Evolutionary conservation across 1,284 basidiomycete species (phyloP).

Genomic region (Schizophyllum commune): DNA sequence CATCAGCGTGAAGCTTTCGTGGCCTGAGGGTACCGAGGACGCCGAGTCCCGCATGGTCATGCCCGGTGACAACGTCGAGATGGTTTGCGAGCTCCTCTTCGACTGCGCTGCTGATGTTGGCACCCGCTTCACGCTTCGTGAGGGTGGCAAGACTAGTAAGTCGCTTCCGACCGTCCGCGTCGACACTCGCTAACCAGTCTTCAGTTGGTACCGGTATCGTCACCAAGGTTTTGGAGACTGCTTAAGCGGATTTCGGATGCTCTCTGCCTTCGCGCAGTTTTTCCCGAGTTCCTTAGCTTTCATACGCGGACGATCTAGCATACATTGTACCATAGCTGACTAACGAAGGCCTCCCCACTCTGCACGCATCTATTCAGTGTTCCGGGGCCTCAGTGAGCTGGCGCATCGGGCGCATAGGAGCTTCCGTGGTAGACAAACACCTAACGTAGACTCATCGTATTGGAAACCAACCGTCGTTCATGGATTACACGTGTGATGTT

Average conservation of each 20-base stretch:
- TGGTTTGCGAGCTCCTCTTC: constrained; percentile 79
- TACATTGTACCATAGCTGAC: neutral
- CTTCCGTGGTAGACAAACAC: neutral
- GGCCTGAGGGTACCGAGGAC: constrained; percentile 77
- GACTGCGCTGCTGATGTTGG: constrained; percentile 92
- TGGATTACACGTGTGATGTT: neutral
- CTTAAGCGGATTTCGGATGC: constrained; percentile 7
- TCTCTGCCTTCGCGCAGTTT: too few relatives aligned
- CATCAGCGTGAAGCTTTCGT: constrained; percentile 80
- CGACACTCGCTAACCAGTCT: too few relatives aligned
- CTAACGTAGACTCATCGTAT: neutral
- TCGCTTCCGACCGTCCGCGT: too few relatives aligned
- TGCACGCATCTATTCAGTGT: neutral
- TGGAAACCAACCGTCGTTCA: neutral
- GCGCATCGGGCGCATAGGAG: neutral
- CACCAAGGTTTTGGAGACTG: constrained; percentile 65
- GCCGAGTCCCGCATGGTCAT: constrained; percentile 89
- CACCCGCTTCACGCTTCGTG: constrained; percentile 94
- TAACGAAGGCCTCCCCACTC: neutral
- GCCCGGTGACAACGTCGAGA: constrained; percentile 98
- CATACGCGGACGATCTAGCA: neutral
- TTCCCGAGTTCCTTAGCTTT: neutral
- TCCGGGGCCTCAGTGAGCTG: neutral
- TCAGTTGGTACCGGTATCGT: constrained; percentile 88
- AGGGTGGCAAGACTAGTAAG: constrained; percentile 90